These are phyloP conservation scores for Monocercomonoides exilis DNA, from an alignment of 78 protist genomes.

Conservation along the genomic window DNA sequence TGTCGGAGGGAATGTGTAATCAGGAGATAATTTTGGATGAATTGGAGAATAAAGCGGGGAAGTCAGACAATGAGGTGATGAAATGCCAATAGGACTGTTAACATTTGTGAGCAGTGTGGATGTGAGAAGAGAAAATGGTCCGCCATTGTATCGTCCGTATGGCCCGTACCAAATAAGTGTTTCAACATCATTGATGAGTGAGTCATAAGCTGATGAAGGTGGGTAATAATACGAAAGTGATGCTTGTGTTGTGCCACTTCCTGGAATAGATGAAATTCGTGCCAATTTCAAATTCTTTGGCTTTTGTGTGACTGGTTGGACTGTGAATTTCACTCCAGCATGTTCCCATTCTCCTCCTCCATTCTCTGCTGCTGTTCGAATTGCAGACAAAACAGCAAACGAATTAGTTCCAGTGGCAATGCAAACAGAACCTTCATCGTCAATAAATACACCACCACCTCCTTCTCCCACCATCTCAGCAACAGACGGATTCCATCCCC, in stretches of 20 bases:
- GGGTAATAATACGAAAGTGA: background rate
- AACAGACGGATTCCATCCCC: background rate
- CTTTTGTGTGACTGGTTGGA: no score
- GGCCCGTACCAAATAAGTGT: background rate
- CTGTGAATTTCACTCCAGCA: background rate
- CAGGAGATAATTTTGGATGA: no score
- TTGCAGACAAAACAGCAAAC: background rate
- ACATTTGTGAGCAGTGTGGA: background rate
- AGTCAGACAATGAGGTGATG: background rate
- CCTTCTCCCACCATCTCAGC: background rate
- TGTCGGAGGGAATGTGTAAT: background rate
- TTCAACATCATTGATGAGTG: no score
- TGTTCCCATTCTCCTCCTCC: background rate
- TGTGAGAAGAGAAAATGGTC: background rate
- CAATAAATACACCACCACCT: background rate
- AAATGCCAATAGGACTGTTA: background rate
- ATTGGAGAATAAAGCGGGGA: background rate
- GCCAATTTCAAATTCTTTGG: no score
- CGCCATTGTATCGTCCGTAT: background rate
- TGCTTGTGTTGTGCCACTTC: background rate
- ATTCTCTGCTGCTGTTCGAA: background rate
- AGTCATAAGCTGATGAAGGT: no score
- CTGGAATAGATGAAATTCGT: background rate
- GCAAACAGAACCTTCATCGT: no score
- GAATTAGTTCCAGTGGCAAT: background rate